Base-by-base conservation (phyloP, 2,329 filamentous ascomycete species). In the Aspergillus sp. region DNA sequence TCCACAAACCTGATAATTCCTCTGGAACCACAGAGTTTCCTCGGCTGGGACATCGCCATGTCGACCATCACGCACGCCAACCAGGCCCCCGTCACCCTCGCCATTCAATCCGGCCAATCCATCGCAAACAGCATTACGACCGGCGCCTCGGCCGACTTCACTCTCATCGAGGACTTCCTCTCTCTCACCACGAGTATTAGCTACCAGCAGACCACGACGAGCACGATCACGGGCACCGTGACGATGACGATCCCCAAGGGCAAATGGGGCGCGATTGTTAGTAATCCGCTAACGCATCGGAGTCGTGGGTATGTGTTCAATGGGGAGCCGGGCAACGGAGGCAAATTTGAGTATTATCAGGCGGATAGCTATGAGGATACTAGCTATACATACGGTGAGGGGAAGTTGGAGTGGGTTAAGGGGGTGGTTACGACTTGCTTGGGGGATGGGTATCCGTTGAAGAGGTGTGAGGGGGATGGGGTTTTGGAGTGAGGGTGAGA, bases 21-120 rank as follows among this genome's bases (percentile, higher is more conserved):
- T 4, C 63, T 63, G 9, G 63, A 65, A 19, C 43, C 56, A 10
- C 60, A 65, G 5, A 36, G 1, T 39, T 66, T 66, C 36, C 64
- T 66, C 13, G 63, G 63, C 54, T 66, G 64, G 64, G 63, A 66
- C 43, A 58, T 65, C 19, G 30, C 63, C 32, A 66, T 66, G 64
- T 66, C 64, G 15, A 60, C 63, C 47, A 48, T 66, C 17, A 48
- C 52, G 5, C 63, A 65, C 36, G 64, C 64, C 51, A 66, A 66
- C 55, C 55, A 60, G 19, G 63, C 60, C 17, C 53, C 55, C 19
- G 62, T 60, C 21, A 65, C 60, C 12, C 60, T 61, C 3, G 53
- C 64, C n/a, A 64, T 65, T 19, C 48, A 52, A 12, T 17, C 56
- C 1, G 63, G 64, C 23, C 60, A 65, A 23, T 57, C 10, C 8